Conservation (phyloP, 169 alveolate genomes). For the Plasmodium relictum region DNA sequence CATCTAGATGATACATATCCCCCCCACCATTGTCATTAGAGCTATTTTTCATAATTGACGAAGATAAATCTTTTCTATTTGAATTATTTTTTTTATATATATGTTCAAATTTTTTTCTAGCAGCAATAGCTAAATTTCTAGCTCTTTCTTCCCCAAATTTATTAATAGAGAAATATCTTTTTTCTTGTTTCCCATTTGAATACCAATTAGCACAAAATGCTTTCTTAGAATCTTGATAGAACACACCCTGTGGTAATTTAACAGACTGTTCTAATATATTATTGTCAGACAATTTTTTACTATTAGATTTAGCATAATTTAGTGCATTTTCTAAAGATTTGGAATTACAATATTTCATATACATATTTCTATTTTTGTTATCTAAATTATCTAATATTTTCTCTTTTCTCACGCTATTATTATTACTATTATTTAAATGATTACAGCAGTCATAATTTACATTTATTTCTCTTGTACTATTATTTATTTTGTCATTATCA, state of each 20-base stretch:
- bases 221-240: conserved; percentile 76
- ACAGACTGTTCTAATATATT: conserved; percentile 36
- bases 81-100: conserved; percentile 45
- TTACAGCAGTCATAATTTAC: neutral
- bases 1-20: no score
- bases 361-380: conserved; percentile 2
- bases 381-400: conserved; percentile 8
- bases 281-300: conserved; percentile 23
- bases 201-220: conserved; percentile 87
- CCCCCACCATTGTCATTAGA: neutral
- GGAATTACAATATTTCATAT: neutral
- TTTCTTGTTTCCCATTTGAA: conserved; percentile 87
- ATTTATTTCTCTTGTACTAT: neutral
- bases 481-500: neutral
- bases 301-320: conserved; percentile 44
- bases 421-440: neutral
- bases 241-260: conserved; percentile 75
- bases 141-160: conserved; percentile 89
- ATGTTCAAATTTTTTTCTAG: conserved; percentile 79
- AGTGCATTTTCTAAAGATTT: conserved; percentile 20
- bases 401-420: neutral
- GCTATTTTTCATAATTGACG: neutral
- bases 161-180: conserved; percentile 86
- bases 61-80: neutral
- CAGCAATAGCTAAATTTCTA: conserved; percentile 85